Evolutionary conservation across 2,329 filamentous ascomycete species (phyloP), one percentile per base, ranked within the genome.

Genomic region (Trichoderma simmonsii): DNA sequence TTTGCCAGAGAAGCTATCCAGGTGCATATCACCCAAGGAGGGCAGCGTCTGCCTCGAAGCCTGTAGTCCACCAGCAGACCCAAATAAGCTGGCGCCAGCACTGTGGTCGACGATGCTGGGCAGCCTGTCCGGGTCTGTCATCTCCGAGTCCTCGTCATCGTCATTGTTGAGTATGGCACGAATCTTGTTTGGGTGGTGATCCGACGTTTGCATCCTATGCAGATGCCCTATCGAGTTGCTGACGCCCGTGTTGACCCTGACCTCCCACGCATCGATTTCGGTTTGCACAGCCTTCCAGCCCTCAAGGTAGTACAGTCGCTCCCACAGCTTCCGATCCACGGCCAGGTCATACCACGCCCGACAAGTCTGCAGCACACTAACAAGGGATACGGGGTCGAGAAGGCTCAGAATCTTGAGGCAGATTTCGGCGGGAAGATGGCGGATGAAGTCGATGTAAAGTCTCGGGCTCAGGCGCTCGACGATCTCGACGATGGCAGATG

Each of bases 381-480:
- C 86, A 51, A 99, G 86, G 0, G 94, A 96, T 32, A 90, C 81
- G 1, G 94, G 92, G 70, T 95, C 92, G 64, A 99, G 90, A 78
- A 94, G 96, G 18, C 92, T 91, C 57, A 99, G 91, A 59, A 98
- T 92, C 78, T 97, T 92, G 59, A 96, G 90, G 73, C 94, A 97
- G 77, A 99, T 92, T 80, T 99, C 96, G 30, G 93, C 90, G 0
- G 96, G 96, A 0, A 99, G 88, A 77, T 93, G 90, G 74, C 89
- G 85, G 56, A 97, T 90, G 70, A 97, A 97, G 82, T 99, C 93
- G 82, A 98, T 95, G 81, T 98, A 95, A 3, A 98, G 90, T 67
- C 95, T 88, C 4, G 94, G 93, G 74, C 91, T 92, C 21, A 97
- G 84, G 74, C 91, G 89, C 70, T 95, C 89, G 61, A 97, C 93